Conservation (phyloP, 768 basidiomycete genomes). For the Pleurotus tuber-regium region DNA sequence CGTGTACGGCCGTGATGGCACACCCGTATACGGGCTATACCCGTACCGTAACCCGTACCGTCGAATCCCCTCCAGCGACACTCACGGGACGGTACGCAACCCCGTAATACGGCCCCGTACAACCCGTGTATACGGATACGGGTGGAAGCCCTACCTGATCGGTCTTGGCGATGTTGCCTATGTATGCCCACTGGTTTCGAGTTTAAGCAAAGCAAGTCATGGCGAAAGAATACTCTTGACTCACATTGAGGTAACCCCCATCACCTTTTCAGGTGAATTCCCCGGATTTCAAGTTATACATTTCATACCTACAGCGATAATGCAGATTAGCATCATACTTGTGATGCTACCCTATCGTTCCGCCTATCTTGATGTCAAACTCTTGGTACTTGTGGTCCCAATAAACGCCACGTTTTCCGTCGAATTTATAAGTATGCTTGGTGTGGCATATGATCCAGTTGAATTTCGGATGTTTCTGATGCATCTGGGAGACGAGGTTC, state of each 20-base stretch:
- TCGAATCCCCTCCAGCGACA: too few relatives aligned
- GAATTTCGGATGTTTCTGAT: conserved; percentile 10
- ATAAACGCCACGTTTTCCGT: conserved; percentile 13
- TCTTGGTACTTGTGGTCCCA: conserved; percentile 13
- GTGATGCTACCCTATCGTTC: conserved; percentile 16
- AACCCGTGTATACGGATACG: too few relatives aligned
- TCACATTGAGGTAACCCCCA: not conserved
- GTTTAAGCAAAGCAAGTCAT: not conserved
- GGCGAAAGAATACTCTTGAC: not conserved
- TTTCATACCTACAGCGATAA: too few relatives aligned
- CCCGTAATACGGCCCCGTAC: too few relatives aligned
- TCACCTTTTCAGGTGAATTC: not conserved
- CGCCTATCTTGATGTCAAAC: conserved; percentile 13
- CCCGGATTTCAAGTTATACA: not conserved
- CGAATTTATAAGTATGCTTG: conserved; percentile 11
- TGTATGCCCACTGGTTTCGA: not conserved
- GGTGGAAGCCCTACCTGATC: too few relatives aligned
- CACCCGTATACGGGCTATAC: too few relatives aligned
- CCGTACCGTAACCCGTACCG: too few relatives aligned
- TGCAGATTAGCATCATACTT: too few relatives aligned
- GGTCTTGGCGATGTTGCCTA: not conserved
- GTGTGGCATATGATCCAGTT: conserved; percentile 15
- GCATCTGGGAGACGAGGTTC: conserved; percentile 2
- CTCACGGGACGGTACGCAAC: too few relatives aligned
- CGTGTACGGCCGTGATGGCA: too few relatives aligned